Conservation (phyloP, 1,284 basidiomycete species). For the Puccinia horiana region DNA sequence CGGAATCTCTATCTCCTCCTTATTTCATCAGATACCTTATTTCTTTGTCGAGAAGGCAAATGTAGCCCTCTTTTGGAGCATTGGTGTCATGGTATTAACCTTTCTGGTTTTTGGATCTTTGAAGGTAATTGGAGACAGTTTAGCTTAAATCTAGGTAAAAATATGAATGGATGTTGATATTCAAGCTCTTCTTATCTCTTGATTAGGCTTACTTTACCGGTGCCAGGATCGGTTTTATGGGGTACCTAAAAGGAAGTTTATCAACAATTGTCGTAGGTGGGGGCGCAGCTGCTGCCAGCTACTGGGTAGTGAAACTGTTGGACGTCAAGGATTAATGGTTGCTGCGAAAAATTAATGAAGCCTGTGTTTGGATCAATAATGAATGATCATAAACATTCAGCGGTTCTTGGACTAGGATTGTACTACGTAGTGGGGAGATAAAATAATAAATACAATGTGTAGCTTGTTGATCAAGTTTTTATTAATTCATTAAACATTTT, state of each 20-base stretch:
- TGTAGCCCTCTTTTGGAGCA: constrained; percentile 56
- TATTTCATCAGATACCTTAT: constrained; percentile 72
- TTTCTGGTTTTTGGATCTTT: constrained; percentile 32
- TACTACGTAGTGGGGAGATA: too few species aligned
- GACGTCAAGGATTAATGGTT: constrained; percentile 13
- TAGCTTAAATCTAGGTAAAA: neutral
- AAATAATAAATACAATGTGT: too few species aligned
- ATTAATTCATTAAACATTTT: too few species aligned
- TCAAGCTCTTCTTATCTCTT: neutral
- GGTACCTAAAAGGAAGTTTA: constrained; percentile 33
- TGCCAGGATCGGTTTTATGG: constrained; percentile 40
- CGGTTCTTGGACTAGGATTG: too few species aligned
- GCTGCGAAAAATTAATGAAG: too few species aligned
- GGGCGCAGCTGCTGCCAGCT: constrained; percentile 41
- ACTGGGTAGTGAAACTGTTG: constrained; percentile 25
- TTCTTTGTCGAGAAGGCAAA: constrained; percentile 70
- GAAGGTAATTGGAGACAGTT: neutral
- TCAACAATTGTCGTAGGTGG: constrained; percentile 39
- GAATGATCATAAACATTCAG: too few species aligned
- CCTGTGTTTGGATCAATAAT: too few species aligned
- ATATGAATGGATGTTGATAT: neutral
- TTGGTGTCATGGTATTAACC: constrained; percentile 30
- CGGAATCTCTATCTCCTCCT: neutral
- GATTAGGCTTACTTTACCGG: constrained; percentile 37
- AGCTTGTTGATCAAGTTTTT: too few species aligned